These are phyloP conservation scores for Penicillium sp. DNA, from an alignment of 2,329 filamentous ascomycete genomes.

Conservation along the genomic window DNA sequence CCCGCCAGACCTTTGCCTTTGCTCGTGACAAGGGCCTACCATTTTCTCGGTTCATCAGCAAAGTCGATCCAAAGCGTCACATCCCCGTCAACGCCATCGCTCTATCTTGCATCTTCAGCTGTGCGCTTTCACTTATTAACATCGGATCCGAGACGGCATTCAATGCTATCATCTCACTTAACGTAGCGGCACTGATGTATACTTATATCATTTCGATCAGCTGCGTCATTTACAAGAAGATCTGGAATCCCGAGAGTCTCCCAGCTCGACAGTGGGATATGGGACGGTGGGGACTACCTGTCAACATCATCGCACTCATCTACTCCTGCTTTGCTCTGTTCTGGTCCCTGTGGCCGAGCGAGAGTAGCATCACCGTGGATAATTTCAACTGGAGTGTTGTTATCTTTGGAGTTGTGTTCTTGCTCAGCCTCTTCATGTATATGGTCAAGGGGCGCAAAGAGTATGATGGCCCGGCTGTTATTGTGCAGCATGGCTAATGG, in stretches of 20 bases:
- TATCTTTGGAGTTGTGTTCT: slow-evolving; percentile 51
- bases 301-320: slow-evolving; percentile 53
- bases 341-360: slow-evolving; percentile 56
- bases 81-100: slow-evolving; percentile 52
- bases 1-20: slow-evolving; percentile 52
- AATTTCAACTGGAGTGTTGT: slow-evolving; percentile 59
- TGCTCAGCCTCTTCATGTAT: slow-evolving; percentile 50
- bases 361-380: slow-evolving; percentile 43
- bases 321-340: slow-evolving; percentile 55
- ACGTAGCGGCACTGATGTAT: slow-evolving; percentile 54
- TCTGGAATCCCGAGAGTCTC: slow-evolving; percentile 45
- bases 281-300: slow-evolving; percentile 50
- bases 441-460: slow-evolving; percentile 39
- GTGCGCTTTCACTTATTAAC: slow-evolving; percentile 56
- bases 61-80: slow-evolving; percentile 44
- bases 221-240: slow-evolving; percentile 52
- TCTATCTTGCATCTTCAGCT: slow-evolving; percentile 39
- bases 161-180: slow-evolving; percentile 59
- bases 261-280: slow-evolving; percentile 51
- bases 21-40: slow-evolving; percentile 53
- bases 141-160: slow-evolving; percentile 59
- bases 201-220: slow-evolving; percentile 58
- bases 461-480: slow-evolving; percentile 39
- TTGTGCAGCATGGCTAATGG: slow-evolving; percentile 19
- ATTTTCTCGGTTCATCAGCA: slow-evolving; percentile 47